Evolutionary conservation across 257 asterid genomes (phyloP).

Genomic region (Lantana camara): DNA sequence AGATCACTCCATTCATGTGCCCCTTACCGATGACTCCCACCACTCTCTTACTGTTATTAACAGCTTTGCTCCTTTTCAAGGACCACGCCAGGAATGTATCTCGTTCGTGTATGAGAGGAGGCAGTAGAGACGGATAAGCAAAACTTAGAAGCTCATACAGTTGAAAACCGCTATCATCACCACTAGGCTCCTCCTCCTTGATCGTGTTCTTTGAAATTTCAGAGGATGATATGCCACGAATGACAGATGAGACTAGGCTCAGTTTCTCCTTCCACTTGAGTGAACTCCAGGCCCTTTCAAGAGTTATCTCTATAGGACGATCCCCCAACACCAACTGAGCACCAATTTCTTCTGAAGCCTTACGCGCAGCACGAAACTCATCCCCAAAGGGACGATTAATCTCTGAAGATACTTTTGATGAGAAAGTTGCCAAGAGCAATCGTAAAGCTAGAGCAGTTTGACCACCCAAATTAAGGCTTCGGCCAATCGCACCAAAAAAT

Average conservation of each 20-base stretch:
- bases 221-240: conserved; percentile 66
- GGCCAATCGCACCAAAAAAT: conserved; percentile 82
- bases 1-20: conserved; percentile 89
- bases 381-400: conserved; percentile 82
- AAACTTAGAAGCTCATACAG: conserved; percentile 72
- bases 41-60: conserved; percentile 67
- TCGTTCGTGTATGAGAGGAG: conserved; percentile 80
- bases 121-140: conserved; percentile 82
- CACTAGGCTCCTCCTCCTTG: conserved; percentile 68
- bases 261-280: conserved; percentile 77
- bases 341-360: conserved; percentile 81
- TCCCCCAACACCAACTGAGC: conserved; percentile 93
- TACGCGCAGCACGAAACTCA: conserved; percentile 96
- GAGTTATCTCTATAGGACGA: conserved; percentile 93
- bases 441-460: conserved; percentile 86
- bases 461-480: conserved; percentile 92
- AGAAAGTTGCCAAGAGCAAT: conserved; percentile 76
- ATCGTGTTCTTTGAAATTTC: conserved; percentile 45
- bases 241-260: conserved; percentile 54
- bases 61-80: conserved; percentile 95
- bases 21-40: conserved; percentile 92
- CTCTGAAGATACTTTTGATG: conserved; percentile 77
- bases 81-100: conserved; percentile 93
- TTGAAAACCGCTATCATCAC: conserved; percentile 49
- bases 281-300: conserved; percentile 89